A percentile compares a stretch with the other conserved stretches of the same genome.
Conservation (phyloP, 768 basidiomycete species). For the Chiua virens region DNA sequence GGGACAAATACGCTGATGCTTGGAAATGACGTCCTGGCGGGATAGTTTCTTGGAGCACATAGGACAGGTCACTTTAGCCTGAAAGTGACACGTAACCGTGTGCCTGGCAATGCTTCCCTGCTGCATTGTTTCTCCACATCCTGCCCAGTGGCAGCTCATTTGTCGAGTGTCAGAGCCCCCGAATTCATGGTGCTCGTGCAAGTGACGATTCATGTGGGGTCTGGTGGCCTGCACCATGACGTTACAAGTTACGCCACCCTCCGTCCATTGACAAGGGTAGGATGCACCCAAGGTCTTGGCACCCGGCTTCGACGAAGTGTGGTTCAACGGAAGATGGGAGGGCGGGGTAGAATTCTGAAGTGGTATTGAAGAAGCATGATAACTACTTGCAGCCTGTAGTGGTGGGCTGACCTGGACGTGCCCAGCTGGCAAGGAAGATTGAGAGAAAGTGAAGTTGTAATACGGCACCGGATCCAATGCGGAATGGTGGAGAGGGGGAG, state of each 20-base stretch:
- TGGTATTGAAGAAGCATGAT: neutral
- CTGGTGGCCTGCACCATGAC: constrained; percentile 22
- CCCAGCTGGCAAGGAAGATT: neutral
- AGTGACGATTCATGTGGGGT: constrained; percentile 26
- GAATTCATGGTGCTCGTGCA: constrained; percentile 24
- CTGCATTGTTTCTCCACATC: constrained; percentile 24
- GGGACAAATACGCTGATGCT: constrained; percentile 27
- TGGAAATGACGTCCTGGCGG: constrained; percentile 27
- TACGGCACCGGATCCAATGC: neutral
- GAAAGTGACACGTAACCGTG: constrained; percentile 27
- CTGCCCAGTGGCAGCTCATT: constrained; percentile 20
- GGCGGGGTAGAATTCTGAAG: neutral
- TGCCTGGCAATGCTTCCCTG: constrained; percentile 30
- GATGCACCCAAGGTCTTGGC: constrained; percentile 1
- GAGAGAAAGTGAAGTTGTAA: neutral
- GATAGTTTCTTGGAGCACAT: constrained; percentile 29
- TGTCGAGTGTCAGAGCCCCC: constrained; percentile 20
- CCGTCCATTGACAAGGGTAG: constrained; percentile 21
- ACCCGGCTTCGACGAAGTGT: constrained; percentile 1
- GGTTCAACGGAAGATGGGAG: neutral
- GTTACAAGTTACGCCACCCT: constrained; percentile 11
- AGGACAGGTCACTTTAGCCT: constrained; percentile 28
- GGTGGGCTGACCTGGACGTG: neutral
- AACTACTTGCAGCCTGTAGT: neutral
- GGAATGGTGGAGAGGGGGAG: neutral